Evolutionary conservation across 441 rosid genomes (phyloP), one percentile per base, ranked within the genome.

Genomic region (Gossypium gossypioides): DNA sequence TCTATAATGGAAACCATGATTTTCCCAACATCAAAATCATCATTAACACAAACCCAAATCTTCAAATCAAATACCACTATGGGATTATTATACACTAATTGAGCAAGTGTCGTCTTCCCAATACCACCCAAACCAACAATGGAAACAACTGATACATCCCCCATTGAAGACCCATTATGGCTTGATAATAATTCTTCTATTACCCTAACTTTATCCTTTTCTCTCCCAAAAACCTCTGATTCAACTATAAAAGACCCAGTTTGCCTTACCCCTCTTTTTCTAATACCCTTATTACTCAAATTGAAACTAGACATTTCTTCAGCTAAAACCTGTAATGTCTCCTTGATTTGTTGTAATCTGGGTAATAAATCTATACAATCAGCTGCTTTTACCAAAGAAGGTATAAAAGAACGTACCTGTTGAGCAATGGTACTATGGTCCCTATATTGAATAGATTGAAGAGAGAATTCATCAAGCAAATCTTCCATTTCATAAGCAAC

Each of bases 11-110:
- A 74, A 15, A 12, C 21, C 68, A 73, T 73, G 15, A 69, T 65
- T 74, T 58, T 68, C 3, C 37, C 67, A 13, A 69, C 70, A 42
- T 72, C 69, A 24, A 78, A 81, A 52, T 76, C 66, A 64, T 61
- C 71, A 27, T 7, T 2, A 9, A 80, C 75, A 12, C 54, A 73
- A 18, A 77, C 63, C 83, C 78, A 76, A 13, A 77, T 57, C 74
- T 74, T 80, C 68, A 34, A 24, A 16, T 65, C 68, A 76, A 80
- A 13, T 0, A 8, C 6, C 4, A 80, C 72, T 22, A 15, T 72
- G 1, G 21, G 55, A 25, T 71, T 72, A 19, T 44, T 67, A 19
- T 76, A 76, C 21, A 46, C 69, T 51, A 77, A 67, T 54, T 77
- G 72, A 55, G 52, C 19, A 34, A 69, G 62, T 2, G 72, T 69